Evolutionary conservation across 805 yeast genomes (phyloP), one percentile per base, ranked within the genome.

Genomic region (Pichia nakasei): DNA sequence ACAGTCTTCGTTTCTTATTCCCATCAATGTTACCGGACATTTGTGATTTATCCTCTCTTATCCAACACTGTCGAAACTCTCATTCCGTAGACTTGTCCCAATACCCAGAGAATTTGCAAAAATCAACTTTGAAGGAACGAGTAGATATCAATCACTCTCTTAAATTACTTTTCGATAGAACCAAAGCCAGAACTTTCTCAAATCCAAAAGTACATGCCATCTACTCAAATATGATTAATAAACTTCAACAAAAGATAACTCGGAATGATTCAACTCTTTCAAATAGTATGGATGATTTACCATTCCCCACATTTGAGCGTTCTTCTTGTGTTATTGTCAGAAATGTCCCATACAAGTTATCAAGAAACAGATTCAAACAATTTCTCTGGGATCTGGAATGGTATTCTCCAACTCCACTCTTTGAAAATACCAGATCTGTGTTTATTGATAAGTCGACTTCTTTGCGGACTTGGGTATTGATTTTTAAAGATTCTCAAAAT

Each of bases 341-440:
- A 35, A 74, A 76, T 47, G 55, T 76, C 3, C 83, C 83, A 0
- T 56, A 64, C 31, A 69, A 68, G 5, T 50, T 75, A 19, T 58
- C 65, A 0, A 57, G 55, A n/a, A 52, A 51, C 1, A 66, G 71
- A 4, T 45, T 78, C 2, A 43, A 44, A 4, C 55, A 56, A 26
- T 51, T 55, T 46, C 57, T 77, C 1, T 76, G 81, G 80, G 72
- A 73, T 44, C 75, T 73, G 48, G 69, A 68, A 5, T 59, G 77
- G 39, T 68, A 13, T 9, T 13, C 32, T 27, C 32, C 66, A 41
- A 45, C 50, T 20, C 37, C 49, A 5, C 55, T 50, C 11, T 56
- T 53, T 9, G 26, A 49, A 26, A 44, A 48, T 32, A 36, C 58
- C 4, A 31, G 55, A 24, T 42, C 39, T 19, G 41, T 52, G 1